Conservation (phyloP, 345 rosid species). For the Psidium friedrichsthalianum region DNA sequence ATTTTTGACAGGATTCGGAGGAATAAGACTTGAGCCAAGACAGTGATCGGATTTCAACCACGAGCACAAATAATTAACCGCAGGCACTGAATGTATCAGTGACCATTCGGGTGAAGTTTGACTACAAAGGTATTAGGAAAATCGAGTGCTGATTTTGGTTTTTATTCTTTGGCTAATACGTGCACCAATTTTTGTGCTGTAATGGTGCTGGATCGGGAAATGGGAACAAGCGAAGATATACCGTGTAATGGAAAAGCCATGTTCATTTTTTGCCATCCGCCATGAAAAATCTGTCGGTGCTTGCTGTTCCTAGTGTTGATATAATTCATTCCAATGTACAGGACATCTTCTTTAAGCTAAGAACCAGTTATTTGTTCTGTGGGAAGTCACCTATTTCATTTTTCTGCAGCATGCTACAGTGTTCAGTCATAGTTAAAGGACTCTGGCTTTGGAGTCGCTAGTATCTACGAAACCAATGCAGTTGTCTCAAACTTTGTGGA, state of each 20-base stretch:
- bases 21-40: constrained; percentile 2
- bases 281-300: not conserved
- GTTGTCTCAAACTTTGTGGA: not conserved
- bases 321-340: not conserved
- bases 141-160: not conserved
- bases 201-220: not conserved
- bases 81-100: not conserved
- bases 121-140: not conserved
- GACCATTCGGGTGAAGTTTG: not conserved
- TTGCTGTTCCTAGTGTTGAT: not conserved
- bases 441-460: not conserved
- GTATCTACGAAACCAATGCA: not conserved
- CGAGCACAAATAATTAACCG: not conserved
- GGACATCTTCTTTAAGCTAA: not conserved
- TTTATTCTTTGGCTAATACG: not conserved
- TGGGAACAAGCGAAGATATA: not conserved
- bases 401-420: not conserved
- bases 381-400: not conserved
- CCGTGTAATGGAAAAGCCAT: not conserved
- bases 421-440: not conserved
- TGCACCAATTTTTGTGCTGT: constrained; percentile 3
- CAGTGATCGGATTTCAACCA: not conserved
- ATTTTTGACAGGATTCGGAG: constrained; percentile 38
- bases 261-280: not conserved
- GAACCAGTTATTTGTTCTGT: not conserved